These are phyloP conservation scores for Berberis thunbergii DNA, from an alignment of 164 flowering plant species.

Conservation along the genomic window DNA sequence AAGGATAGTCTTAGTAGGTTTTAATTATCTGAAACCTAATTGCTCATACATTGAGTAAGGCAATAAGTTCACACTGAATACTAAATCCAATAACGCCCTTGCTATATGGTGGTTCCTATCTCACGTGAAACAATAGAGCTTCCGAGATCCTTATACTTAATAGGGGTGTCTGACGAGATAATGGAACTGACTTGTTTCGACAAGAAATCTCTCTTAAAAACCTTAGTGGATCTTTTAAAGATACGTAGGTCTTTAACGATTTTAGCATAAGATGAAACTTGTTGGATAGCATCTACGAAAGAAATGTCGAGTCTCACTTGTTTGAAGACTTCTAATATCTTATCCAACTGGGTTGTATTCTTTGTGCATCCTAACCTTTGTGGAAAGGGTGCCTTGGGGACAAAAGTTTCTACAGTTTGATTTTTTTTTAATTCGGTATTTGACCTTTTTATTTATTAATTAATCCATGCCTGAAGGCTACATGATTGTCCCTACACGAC, in stretches of 20 bases:
- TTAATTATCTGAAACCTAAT: slow-evolving; percentile 2
- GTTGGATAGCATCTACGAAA: background rate
- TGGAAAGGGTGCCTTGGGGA: too few relatives aligned
- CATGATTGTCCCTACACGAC: too few relatives aligned
- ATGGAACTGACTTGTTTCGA: background rate
- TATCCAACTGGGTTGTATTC: background rate
- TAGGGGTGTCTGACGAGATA: background rate
- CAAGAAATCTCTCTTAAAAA: background rate
- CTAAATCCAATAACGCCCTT: background rate
- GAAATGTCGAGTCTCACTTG: background rate
- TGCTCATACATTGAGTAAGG: slow-evolving; percentile 1
- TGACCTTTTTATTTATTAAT: too few relatives aligned
- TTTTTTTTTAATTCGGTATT: too few relatives aligned
- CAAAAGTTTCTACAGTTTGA: too few relatives aligned
- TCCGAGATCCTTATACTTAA: background rate
- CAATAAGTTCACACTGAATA: background rate
- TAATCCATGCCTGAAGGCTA: too few relatives aligned
- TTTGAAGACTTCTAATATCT: background rate
- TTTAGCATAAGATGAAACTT: background rate
- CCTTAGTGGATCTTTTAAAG: background rate
- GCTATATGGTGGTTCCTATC: background rate
- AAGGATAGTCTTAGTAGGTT: background rate
- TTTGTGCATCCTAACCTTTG: too few relatives aligned
- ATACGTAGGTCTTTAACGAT: background rate
- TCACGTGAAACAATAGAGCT: background rate